These are phyloP conservation scores for Heterococcus sp. DNA, from an alignment of 108 stramenopile genomes.

Conservation along the genomic window DNA sequence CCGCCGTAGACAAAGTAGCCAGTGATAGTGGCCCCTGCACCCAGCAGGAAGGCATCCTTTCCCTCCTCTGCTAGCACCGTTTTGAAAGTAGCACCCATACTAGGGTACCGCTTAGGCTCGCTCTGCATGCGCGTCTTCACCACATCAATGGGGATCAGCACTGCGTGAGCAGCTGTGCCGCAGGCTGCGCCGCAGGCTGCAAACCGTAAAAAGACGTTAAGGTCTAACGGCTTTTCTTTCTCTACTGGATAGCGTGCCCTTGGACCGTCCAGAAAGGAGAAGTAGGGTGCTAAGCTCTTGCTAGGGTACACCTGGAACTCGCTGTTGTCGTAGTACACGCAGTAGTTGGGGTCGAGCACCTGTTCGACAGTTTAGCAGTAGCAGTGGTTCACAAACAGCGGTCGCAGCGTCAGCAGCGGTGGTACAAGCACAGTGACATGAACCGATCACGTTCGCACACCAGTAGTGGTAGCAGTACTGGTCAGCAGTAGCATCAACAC, in stretches of 20 bases:
- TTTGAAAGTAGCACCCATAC: conserved; percentile 4
- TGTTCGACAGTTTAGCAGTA: too few species aligned
- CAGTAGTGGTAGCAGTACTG: too few species aligned
- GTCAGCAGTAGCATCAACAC: too few species aligned
- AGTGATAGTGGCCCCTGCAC: conserved; percentile 31
- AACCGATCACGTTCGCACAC: too few species aligned
- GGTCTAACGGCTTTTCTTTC: conserved; percentile 33
- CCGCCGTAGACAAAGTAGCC: conserved; percentile 40
- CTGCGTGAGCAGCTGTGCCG: conserved; percentile 29
- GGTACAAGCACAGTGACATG: too few species aligned
- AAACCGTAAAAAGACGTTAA: conserved; percentile 26
- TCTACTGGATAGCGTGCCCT: conserved; percentile 38
- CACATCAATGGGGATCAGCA: conserved; percentile 38
- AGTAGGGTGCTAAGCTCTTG: conserved; percentile 35
- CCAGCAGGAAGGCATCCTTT: conserved; percentile 24
- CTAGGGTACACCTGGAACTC: conserved; percentile 43
- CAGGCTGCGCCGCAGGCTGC: conserved; percentile 37
- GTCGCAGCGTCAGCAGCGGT: too few species aligned
- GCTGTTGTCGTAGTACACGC: conserved; percentile 42
- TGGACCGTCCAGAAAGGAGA: conserved; percentile 46
- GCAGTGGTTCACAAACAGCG: too few species aligned
- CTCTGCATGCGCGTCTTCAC: conserved; percentile 43
- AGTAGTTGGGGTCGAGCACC: conserved; percentile 47
- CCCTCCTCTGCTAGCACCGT: conserved; percentile 36
- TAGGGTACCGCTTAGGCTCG: conserved; percentile 22